Evolutionary conservation across 2,329 filamentous ascomycete species (phyloP).

Genomic region (Ophiostoma novo-ulmi): DNA sequence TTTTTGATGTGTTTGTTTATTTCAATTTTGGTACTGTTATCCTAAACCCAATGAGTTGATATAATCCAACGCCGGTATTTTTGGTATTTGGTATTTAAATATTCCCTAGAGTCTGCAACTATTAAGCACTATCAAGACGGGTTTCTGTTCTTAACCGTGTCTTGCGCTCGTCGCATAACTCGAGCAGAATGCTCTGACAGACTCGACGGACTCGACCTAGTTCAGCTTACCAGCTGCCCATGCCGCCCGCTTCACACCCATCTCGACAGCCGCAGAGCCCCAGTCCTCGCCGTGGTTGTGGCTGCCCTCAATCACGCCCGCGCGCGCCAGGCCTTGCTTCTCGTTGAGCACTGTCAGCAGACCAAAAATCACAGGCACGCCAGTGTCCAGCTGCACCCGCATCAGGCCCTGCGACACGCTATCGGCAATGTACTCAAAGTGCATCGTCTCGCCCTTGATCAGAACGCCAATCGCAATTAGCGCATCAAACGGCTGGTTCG

Average conservation of each 20-base stretch:
- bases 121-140: not conserved
- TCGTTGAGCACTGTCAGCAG: constrained; percentile 84
- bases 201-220: not conserved
- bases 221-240: constrained; percentile 68
- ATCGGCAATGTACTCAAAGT: constrained; percentile 98
- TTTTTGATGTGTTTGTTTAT: not conserved
- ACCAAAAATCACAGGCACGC: constrained; percentile 86
- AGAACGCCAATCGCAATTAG: constrained; percentile 92
- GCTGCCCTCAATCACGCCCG: constrained; percentile 61
- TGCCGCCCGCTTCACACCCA: constrained; percentile 78
- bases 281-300: constrained; percentile 98
- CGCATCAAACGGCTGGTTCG: constrained; percentile 69
- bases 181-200: not conserved
- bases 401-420: constrained; percentile 87
- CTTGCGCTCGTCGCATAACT: not conserved
- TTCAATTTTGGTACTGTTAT: not conserved
- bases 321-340: constrained; percentile 78
- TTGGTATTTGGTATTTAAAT: not conserved
- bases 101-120: not conserved
- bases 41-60: not conserved
- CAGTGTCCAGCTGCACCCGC: constrained; percentile 84
- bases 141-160: not conserved
- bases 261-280: constrained; percentile 89
- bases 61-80: constrained; percentile 17
- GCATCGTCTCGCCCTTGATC: constrained; percentile 98